These are phyloP conservation scores for Fusarium protoensiforme DNA, from an alignment of 2,329 filamentous ascomycete species.

Conservation along the genomic window DNA sequence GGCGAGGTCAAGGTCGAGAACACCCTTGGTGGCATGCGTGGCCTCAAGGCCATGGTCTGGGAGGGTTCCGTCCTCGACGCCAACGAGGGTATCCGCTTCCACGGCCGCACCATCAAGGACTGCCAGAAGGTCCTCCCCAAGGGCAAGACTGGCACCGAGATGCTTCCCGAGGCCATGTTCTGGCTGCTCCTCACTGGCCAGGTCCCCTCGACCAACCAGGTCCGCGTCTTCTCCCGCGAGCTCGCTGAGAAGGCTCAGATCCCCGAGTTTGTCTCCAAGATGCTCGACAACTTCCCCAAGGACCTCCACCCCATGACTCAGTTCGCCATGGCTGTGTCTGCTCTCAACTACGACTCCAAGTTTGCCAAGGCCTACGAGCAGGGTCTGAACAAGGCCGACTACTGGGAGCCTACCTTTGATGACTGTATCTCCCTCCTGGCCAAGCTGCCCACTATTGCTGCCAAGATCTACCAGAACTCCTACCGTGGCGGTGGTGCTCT, in stretches of 20 bases:
- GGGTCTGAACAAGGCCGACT: slow-evolving; percentile 93
- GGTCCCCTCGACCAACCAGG: slow-evolving; percentile 84
- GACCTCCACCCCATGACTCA: slow-evolving; percentile 99
- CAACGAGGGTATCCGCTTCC: slow-evolving; percentile 97
- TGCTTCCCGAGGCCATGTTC: slow-evolving; percentile 99
- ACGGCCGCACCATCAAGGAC: slow-evolving; percentile 97
- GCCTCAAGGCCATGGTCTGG: slow-evolving; percentile 98
- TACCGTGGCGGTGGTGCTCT: slow-evolving; percentile 81
- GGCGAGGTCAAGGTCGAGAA: slow-evolving; percentile 95
- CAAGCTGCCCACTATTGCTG: slow-evolving; percentile 95
- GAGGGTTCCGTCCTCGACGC: slow-evolving; percentile 97
- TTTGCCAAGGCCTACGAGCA: slow-evolving; percentile 94
- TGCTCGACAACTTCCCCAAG: slow-evolving; percentile 89
- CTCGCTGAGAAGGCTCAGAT: slow-evolving; percentile 87
- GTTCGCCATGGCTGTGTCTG: slow-evolving; percentile 92
- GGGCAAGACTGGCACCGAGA: slow-evolving; percentile 90
- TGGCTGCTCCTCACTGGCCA: slow-evolving; percentile 96
- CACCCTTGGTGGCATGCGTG: slow-evolving; percentile 95
- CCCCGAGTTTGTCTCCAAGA: slow-evolving; percentile 83
- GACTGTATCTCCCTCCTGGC: slow-evolving; percentile 93
- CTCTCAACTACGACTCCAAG: slow-evolving; percentile 93
- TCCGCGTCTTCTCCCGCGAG: slow-evolving; percentile 84
- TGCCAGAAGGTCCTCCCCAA: slow-evolving; percentile 95
- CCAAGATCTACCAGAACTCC: slow-evolving; percentile 96
- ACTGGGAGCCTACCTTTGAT: slow-evolving; percentile 99